Evolutionary conservation across 148 eudicot genomes (phyloP).

Genomic region (Selenicereus undatus): DNA sequence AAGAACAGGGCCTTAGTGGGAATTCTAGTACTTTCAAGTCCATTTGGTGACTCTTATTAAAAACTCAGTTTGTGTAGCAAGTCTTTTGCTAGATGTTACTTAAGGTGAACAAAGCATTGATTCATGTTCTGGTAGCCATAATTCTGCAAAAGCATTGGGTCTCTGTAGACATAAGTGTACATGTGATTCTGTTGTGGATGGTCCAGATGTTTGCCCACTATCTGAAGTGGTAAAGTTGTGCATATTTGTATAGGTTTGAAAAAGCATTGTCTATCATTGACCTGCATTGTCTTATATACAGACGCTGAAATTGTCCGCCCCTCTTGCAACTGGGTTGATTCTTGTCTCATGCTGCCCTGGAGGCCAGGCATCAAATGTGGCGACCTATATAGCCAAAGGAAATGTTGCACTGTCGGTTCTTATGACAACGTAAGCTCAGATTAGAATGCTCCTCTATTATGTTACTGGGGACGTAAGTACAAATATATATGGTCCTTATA

Average conservation of each 20-base stretch:
- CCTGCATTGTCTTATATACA: slow-evolving; percentile 31
- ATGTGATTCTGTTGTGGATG: not conserved
- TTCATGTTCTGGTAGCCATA: not conserved
- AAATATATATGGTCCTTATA: not conserved
- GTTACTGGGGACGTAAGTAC: slow-evolving; percentile 4
- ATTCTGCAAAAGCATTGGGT: not conserved
- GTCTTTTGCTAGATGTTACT: not conserved
- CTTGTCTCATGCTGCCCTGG: slow-evolving; percentile 99
- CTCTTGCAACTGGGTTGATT: slow-evolving; percentile 97
- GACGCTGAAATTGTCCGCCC: slow-evolving; percentile 87
- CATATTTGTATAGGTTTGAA: not conserved
- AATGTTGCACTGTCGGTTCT: slow-evolving; percentile 99
- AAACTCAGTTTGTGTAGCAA: not conserved
- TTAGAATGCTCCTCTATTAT: slow-evolving; percentile 5
- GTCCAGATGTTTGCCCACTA: not conserved
- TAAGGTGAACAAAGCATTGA: not conserved
- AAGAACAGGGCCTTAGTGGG: too few relatives aligned
- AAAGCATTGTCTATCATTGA: slow-evolving; percentile 11
- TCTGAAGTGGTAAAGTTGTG: not conserved
- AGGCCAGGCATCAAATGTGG: slow-evolving; percentile 99
- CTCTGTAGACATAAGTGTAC: not conserved
- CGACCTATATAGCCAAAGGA: slow-evolving; percentile 96
- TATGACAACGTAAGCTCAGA: slow-evolving; percentile 91
- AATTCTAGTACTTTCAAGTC: not conserved
- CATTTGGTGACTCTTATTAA: not conserved